Evolutionary conservation across 441 rosid genomes (phyloP).

Genomic region (California macrophylla): DNA sequence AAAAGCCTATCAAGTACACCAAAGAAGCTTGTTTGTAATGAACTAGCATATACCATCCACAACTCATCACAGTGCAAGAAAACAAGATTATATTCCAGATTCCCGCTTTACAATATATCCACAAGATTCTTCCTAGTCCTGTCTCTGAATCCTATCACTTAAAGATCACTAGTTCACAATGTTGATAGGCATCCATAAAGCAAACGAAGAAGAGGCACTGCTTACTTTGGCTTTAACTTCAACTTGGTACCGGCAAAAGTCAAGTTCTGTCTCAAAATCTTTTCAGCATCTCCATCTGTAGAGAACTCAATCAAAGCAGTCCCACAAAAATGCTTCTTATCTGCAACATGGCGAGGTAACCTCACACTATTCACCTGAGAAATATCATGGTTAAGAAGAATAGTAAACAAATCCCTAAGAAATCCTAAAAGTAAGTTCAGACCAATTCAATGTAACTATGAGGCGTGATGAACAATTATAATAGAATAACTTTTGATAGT

Average conservation of each 20-base stretch:
- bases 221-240: slow-evolving; percentile 38
- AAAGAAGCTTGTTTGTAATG: not conserved
- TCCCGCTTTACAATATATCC: not conserved
- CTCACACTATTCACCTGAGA: slow-evolving; percentile 49
- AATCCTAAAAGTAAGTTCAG: not conserved
- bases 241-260: slow-evolving; percentile 35
- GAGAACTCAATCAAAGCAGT: slow-evolving; percentile 50
- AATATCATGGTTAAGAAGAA: not conserved
- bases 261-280: slow-evolving; percentile 29
- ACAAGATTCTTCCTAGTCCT: not conserved
- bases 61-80: not conserved
- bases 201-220: not conserved
- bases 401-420: not conserved
- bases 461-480: not conserved
- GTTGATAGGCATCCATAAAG: not conserved
- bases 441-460: not conserved
- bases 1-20: not conserved
- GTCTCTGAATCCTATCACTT: not conserved
- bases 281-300: slow-evolving; percentile 30
- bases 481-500: not conserved
- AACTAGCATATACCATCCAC: not conserved
- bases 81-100: not conserved
- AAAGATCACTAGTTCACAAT: not conserved
- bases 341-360: slow-evolving; percentile 39
- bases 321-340: slow-evolving; percentile 40